Percentiles rank a stretch among this genome's conserved stretches.
Conservation (phyloP, 2,329 filamentous ascomycete genomes). For the Gnomoniopsis sp. region DNA sequence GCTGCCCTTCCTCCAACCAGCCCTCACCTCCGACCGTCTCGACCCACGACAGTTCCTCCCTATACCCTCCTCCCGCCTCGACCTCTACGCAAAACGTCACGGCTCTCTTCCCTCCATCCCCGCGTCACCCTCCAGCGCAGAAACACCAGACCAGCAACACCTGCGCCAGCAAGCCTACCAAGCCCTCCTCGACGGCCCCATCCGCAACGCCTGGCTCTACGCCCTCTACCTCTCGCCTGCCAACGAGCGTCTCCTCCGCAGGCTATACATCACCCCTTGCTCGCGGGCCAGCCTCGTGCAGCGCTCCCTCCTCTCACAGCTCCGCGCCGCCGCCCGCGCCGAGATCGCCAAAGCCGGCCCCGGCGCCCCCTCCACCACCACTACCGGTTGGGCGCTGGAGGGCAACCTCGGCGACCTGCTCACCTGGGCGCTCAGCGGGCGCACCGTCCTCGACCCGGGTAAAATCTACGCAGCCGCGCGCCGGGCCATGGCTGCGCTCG, state of each 20-base stretch:
- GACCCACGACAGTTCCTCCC: conserved; percentile 33
- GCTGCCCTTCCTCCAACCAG: conserved; percentile 81
- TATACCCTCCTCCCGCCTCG: conserved; percentile 14
- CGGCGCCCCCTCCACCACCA: conserved; percentile 29
- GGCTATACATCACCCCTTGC: conserved; percentile 68
- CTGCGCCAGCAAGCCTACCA: conserved; percentile 70
- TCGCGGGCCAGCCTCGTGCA: conserved; percentile 61
- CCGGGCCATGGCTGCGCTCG: conserved; percentile 45
- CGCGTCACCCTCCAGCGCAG: conserved; percentile 19
- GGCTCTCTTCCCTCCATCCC: conserved; percentile 3
- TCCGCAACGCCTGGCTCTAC: conserved; percentile 88
- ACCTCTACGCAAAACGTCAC: conserved; percentile 13
- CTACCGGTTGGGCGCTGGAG: not conserved
- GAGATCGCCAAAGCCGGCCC: conserved; percentile 68
- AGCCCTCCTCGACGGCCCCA: conserved; percentile 69
- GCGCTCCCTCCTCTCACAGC: conserved; percentile 58
- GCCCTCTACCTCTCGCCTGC: conserved; percentile 71
- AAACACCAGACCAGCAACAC: conserved; percentile 38
- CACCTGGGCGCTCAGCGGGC: conserved; percentile 30
- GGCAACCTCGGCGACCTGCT: conserved; percentile 12
- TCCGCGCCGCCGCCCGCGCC: conserved; percentile 68
- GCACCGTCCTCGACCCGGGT: conserved; percentile 27
- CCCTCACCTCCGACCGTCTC: conserved; percentile 20
- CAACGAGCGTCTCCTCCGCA: conserved; percentile 66
- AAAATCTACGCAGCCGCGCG: conserved; percentile 41